Evolutionary conservation across 2,329 filamentous ascomycete genomes (phyloP).

Genomic region (Penicillium sumatraense): DNA sequence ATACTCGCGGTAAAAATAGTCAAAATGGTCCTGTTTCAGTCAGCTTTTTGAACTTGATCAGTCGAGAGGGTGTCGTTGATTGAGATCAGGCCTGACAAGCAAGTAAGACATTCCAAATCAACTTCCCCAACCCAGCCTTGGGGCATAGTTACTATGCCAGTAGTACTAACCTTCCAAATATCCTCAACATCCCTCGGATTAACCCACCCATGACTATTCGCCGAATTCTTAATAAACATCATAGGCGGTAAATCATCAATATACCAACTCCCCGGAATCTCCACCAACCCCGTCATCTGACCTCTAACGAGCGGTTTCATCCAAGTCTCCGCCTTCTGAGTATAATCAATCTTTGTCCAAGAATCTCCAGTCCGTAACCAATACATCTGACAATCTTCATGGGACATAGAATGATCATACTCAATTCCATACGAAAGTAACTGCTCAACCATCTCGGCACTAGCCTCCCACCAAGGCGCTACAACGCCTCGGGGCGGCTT

Average conservation of each 20-base stretch:
- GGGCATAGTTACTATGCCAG: no score
- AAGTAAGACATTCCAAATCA: slow-evolving; percentile 41
- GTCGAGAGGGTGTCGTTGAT: neutral
- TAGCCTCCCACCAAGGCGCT: slow-evolving; percentile 77
- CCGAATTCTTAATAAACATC: slow-evolving; percentile 52
- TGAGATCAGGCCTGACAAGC: slow-evolving; percentile 62
- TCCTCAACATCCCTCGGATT: slow-evolving; percentile 62
- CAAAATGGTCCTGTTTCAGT: slow-evolving; percentile 58
- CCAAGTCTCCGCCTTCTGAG: slow-evolving; percentile 48
- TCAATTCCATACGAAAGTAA: slow-evolving; percentile 50
- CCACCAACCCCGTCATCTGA: slow-evolving; percentile 45
- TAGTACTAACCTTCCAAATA: slow-evolving; percentile 53
- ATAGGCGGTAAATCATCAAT: slow-evolving; percentile 50
- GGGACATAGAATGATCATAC: slow-evolving; percentile 51
- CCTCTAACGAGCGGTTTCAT: slow-evolving; percentile 56
- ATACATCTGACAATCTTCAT: slow-evolving; percentile 52
- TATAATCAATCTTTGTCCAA: slow-evolving; percentile 53
- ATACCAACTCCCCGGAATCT: slow-evolving; percentile 52
- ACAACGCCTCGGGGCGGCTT: slow-evolving; percentile 75
- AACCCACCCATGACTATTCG: slow-evolving; percentile 63
- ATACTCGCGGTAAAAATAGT: slow-evolving; percentile 75
- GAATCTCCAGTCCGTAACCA: slow-evolving; percentile 48
- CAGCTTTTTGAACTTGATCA: no score
- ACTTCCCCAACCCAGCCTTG: neutral
- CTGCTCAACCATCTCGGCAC: slow-evolving; percentile 64